Percentiles rank a stretch among this genome's conserved stretches.
phyloP scores from a whole-genome alignment of 176 grass and related monocot species.

The Chloris gayana region DNA sequence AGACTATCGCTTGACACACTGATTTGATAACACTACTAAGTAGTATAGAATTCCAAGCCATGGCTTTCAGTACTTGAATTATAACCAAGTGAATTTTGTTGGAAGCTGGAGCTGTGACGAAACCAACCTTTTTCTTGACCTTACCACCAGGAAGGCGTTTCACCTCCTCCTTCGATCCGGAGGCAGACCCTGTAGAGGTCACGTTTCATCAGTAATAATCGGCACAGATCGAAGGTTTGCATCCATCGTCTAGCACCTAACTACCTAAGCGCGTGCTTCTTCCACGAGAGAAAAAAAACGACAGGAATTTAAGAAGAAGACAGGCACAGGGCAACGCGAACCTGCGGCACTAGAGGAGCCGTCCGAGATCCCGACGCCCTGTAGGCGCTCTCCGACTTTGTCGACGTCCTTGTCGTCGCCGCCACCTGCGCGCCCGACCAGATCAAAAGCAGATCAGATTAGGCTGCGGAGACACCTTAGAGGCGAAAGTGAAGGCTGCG shows the following conservation, averaged over 20 bases:
- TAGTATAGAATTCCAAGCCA: background rate
- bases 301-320: too few species aligned
- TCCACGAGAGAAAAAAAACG: too few species aligned
- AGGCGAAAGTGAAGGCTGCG: background rate
- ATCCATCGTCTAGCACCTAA: background rate
- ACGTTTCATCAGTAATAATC: background rate
- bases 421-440: background rate
- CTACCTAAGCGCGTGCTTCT: too few species aligned
- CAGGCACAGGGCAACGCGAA: too few species aligned
- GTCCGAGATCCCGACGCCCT: too few species aligned
- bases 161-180: constrained; percentile 68
- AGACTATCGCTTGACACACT: background rate
- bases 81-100: background rate
- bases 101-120: background rate
- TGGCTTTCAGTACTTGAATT: background rate
- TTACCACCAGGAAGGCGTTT: constrained; percentile 98
- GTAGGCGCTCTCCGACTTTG: too few species aligned
- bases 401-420: too few species aligned
- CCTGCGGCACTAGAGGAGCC: too few species aligned
- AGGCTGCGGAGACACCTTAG: background rate
- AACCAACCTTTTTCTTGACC: constrained; percentile 92
- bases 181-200: constrained; percentile 63
- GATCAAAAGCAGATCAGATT: constrained; percentile 15
- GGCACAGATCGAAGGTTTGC: background rate
- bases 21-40: background rate